Conservation (phyloP, 208 protist species). For the Leishmania turanica region DNA sequence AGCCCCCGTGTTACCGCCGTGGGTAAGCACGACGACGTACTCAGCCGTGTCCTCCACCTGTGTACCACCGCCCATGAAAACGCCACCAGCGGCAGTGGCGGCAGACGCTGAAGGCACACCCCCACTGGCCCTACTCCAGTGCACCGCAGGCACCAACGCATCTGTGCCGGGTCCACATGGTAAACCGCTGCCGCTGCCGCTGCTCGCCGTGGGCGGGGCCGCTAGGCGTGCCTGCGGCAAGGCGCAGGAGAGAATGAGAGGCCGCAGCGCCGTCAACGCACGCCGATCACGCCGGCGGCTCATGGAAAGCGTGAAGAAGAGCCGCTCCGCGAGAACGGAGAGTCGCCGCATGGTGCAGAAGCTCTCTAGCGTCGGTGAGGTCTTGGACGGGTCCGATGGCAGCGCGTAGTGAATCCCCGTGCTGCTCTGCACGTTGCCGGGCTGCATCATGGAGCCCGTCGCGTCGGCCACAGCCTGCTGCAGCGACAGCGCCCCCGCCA, state of each 20-base stretch:
- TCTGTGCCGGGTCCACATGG: not conserved
- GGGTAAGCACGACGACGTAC: slow-evolving; percentile 66
- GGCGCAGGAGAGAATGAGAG: slow-evolving; percentile 73
- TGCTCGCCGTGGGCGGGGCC: not conserved
- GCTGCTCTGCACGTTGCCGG: slow-evolving; percentile 83
- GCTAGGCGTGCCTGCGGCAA: slow-evolving; percentile 32
- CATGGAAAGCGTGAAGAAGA: slow-evolving; percentile 74
- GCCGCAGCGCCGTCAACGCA: slow-evolving; percentile 51
- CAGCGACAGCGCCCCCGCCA: slow-evolving; percentile 64
- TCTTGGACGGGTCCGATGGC: slow-evolving; percentile 66
- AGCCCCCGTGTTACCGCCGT: slow-evolving; percentile 42
- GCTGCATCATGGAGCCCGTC: slow-evolving; percentile 83
- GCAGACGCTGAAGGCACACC: not conserved
- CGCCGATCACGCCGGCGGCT: slow-evolving; percentile 61
- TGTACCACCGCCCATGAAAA: not conserved
- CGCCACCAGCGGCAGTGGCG: not conserved
- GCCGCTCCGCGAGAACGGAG: slow-evolving; percentile 49
- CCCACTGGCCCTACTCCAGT: not conserved
- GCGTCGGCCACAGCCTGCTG: slow-evolving; percentile 68
- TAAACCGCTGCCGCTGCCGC: slow-evolving; percentile 6
- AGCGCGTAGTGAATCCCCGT: slow-evolving; percentile 77
- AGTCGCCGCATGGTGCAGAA: slow-evolving; percentile 74
- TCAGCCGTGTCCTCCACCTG: slow-evolving; percentile 35
- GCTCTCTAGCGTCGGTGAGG: slow-evolving; percentile 66
- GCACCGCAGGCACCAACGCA: not conserved